Base-by-base conservation (phyloP, 2,329 filamentous ascomycete genomes). In the Aspergillus oerlinghausenensis region DNA sequence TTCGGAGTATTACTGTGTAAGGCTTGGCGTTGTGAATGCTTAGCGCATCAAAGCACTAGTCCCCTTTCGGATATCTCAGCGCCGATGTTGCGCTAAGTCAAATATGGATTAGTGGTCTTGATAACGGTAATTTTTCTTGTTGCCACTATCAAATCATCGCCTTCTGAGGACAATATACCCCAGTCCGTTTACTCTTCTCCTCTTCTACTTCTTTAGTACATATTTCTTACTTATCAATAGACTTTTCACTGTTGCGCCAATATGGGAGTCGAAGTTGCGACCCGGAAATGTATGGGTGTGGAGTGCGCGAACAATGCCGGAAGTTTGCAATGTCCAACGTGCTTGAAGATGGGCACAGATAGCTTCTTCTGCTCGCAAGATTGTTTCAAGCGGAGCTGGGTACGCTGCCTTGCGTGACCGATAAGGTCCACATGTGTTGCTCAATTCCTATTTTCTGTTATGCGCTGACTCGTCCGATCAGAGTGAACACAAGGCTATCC, bases 381-480 rank as follows among this genome's bases (percentile, higher is more conserved):
- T 67, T 99, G 94, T 81, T 99, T 99, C 79, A 97, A 97, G 82
- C 88, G 87, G 75, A 99, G 92, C 80, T 99, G 94, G 94, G 94
- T 97, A 86, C 67, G 84, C 66, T 65, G 61, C 66, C 66, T 67
- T 66, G 60, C 63, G 56, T 63, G 63, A 65, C 62, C 62, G 45
- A 54, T 58, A 65, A 61, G 63, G 61, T 61, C 61, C 65, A 64
- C 57, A 53, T 56, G 53, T 58, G 35, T 52, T 29, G 40, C 51
- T 52, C 56, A 42, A 52, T 52, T 17, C 28, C 5, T 45, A 3
- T 25, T 23, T 29, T 40, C 17, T 40, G 21, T 42, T 45, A 21
- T 11, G 48, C 62, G 52, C 60, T 66, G 55, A 65, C 52, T 32
- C 14, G 50, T 38, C 35, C 38, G 26, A 47, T 55, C 68, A 97